Evolutionary conservation across 352 stramenopile species (phyloP).

Genomic region (Globisporangium heterothallicum): DNA sequence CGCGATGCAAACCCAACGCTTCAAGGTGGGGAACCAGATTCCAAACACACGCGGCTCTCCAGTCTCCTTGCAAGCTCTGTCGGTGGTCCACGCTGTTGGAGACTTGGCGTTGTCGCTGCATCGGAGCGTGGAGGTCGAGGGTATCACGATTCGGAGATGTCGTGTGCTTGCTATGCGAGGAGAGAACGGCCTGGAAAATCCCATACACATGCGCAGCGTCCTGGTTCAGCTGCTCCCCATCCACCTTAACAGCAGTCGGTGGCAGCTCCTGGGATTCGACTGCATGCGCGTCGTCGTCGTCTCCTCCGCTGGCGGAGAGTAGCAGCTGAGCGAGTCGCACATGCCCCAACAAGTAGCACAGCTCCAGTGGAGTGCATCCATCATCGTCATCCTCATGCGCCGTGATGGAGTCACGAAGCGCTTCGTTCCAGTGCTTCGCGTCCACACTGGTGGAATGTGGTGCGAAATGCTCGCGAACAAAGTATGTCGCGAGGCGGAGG

Average conservation of each 20-base stretch:
- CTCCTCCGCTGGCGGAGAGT: background rate
- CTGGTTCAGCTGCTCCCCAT: too few relatives aligned
- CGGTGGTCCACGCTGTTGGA: background rate
- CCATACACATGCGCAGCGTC: too few relatives aligned
- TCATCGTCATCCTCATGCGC: constrained; percentile 2
- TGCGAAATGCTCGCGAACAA: background rate
- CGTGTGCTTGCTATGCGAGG: too few relatives aligned
- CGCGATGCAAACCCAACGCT: constrained; percentile 18
- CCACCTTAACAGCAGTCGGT: too few relatives aligned
- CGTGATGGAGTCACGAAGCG: too few relatives aligned
- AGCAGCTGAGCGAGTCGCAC: constrained; percentile 1
- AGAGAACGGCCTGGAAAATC: too few relatives aligned
- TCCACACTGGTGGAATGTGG: background rate
- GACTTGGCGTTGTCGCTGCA: too few relatives aligned
- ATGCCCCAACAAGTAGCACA: constrained; percentile 26
- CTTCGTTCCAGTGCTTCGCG: background rate
- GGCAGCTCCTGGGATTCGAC: too few relatives aligned
- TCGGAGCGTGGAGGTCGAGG: too few relatives aligned
- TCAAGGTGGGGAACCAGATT: constrained; percentile 33
- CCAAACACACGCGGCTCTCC: constrained; percentile 15
- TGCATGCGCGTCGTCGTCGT: too few relatives aligned
- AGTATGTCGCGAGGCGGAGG: constrained; percentile 9
- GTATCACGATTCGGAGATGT: too few relatives aligned
- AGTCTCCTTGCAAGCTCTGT: background rate
- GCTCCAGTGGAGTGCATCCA: constrained; percentile 19